Conservation (phyloP, 345 rosid species). For the Lumnitzera racemosa region DNA sequence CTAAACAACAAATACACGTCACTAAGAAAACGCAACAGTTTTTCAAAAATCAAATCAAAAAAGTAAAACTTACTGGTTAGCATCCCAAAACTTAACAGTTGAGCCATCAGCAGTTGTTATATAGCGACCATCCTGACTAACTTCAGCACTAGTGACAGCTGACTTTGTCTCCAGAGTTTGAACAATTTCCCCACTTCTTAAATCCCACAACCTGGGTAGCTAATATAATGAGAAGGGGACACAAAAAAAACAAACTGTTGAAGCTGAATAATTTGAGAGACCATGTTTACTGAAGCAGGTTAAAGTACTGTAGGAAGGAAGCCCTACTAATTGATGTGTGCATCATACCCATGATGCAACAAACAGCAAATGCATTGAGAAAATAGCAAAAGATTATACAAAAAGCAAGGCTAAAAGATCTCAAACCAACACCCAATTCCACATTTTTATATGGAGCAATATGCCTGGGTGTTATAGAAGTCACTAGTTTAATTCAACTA, state of each 20-base stretch:
- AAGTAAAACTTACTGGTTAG: constrained; percentile 69
- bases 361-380: no score
- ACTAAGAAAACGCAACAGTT: background rate
- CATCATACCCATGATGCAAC: no score
- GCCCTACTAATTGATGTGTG: no score
- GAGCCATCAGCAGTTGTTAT: constrained; percentile 94
- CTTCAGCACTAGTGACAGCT: constrained; percentile 93
- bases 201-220: constrained; percentile 72
- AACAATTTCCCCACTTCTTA: constrained; percentile 77
- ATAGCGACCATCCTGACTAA: constrained; percentile 86
- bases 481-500: no score
- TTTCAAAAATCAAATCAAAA: background rate
- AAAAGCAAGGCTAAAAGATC: no score
- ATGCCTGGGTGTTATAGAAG: no score
- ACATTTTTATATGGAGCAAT: no score
- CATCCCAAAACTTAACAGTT: constrained; percentile 94
- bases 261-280: constrained; percentile 3
- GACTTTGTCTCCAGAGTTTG: constrained; percentile 76
- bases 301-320: background rate
- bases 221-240: background rate
- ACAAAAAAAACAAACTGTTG: background rate
- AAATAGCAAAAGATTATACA: no score
- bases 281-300: background rate
- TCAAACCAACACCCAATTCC: no score
- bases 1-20: constrained; percentile 26